Conservation (phyloP, 208 protist genomes). For the Phytomonas francai region DNA sequence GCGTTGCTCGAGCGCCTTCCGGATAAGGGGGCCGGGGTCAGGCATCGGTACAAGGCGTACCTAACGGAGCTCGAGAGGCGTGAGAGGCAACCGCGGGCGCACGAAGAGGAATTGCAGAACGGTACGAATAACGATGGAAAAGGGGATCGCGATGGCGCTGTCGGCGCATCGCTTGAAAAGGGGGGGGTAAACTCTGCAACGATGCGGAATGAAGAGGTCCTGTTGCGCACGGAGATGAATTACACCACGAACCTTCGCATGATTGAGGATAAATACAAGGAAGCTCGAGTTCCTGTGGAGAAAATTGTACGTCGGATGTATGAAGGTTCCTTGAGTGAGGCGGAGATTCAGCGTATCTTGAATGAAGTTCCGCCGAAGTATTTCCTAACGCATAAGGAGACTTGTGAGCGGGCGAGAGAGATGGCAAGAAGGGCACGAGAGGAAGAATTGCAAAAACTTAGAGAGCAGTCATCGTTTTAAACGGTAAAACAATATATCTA, state of each 20-base stretch:
- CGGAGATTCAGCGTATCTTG: conserved; percentile 73
- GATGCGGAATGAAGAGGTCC: conserved; percentile 2
- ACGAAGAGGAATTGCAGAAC: not conserved
- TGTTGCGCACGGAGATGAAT: conserved; percentile 1
- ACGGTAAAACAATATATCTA: not conserved
- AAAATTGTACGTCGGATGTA: conserved; percentile 63
- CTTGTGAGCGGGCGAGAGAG: conserved; percentile 30
- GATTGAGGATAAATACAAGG: conserved; percentile 38
- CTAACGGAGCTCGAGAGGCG: conserved; percentile 31
- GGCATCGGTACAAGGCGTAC: conserved; percentile 28
- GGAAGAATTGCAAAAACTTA: conserved; percentile 33
- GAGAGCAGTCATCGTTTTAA: conserved; percentile 13
- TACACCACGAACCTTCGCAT: conserved; percentile 1
- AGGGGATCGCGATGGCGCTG: not conserved
- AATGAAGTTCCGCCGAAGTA: conserved; percentile 44
- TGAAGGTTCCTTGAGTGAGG: conserved; percentile 55
- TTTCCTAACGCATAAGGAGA: conserved; percentile 75
- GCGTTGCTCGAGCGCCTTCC: conserved; percentile 43
- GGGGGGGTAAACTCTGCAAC: conserved; percentile 5
- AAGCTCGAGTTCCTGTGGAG: conserved; percentile 55
- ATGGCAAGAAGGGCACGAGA: conserved; percentile 27
- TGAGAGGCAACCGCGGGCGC: not conserved
- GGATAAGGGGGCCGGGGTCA: conserved; percentile 44
- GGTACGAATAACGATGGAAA: too few relatives aligned
- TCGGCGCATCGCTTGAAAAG: not conserved